Percentiles rank a stretch among this genome's conserved stretches.
Evolutionary conservation across 306 rosid genomes (phyloP).

Genomic region (Psophocarpus tetragonolobus): DNA sequence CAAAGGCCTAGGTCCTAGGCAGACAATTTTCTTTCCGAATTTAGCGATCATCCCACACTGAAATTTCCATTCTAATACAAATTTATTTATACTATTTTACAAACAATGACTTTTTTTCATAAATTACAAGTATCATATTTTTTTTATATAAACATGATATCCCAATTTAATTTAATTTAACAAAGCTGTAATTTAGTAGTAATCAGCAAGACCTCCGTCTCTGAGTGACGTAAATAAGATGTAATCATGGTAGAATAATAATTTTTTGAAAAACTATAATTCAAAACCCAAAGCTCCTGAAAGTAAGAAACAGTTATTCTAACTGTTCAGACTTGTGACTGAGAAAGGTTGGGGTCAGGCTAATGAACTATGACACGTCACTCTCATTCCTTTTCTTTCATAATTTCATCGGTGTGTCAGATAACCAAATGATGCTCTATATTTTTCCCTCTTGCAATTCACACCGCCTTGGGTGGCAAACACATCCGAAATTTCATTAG

Average conservation of each 20-base stretch:
- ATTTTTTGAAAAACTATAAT: too few species aligned
- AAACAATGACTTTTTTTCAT: too few species aligned
- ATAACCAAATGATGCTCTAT: conserved; percentile 33
- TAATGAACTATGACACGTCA: conserved; percentile 58
- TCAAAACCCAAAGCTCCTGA: too few species aligned
- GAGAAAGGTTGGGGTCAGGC: conserved; percentile 34
- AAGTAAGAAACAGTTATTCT: too few species aligned
- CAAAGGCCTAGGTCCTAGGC: not conserved
- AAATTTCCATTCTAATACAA: conserved; percentile 37
- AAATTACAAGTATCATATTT: too few species aligned
- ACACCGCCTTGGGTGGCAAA: conserved; percentile 37
- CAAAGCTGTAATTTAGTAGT: too few species aligned
- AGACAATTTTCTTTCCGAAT: conserved; percentile 45
- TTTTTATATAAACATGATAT: too few species aligned
- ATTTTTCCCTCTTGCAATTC: conserved; percentile 31
- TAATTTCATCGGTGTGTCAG: not conserved
- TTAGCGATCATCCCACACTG: conserved; percentile 57
- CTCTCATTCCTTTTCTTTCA: conserved; percentile 30
- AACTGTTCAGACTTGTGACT: not conserved
- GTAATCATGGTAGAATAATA: too few species aligned
- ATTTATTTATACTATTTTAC: too few species aligned
- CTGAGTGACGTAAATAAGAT: too few species aligned
- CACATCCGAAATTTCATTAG: conserved; percentile 49
- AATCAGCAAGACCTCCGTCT: too few species aligned
- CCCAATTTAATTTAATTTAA: too few species aligned